Conservation (phyloP, 148 eudicot genomes). For the Vaccinium darrowii region DNA sequence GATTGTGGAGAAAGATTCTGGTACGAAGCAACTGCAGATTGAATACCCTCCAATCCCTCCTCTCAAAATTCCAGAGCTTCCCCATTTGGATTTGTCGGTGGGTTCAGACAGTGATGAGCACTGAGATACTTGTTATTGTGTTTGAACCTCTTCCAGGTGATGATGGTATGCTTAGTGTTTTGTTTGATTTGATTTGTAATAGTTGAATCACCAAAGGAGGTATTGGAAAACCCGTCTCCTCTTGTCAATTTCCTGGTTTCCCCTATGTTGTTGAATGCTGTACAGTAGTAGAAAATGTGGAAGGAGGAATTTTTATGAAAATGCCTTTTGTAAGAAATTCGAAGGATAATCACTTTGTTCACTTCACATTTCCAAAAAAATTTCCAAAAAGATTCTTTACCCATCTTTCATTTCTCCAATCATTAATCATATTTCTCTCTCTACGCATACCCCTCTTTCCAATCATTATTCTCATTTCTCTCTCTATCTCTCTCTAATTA, state of each 20-base stretch:
- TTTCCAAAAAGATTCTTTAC: no score
- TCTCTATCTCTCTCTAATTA: no score
- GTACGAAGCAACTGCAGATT: constrained; percentile 17
- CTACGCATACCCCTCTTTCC: no score
- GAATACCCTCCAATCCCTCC: constrained; percentile 23
- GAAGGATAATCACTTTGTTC: no score
- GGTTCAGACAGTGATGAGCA: constrained; percentile 28
- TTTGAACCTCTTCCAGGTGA: background rate
- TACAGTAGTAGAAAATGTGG: background rate
- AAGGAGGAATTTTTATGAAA: background rate
- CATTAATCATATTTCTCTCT: no score
- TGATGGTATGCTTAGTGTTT: background rate
- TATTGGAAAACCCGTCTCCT: background rate
- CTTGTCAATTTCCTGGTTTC: constrained; percentile 3
- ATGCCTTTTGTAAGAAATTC: background rate
- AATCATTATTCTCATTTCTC: no score
- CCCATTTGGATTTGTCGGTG: constrained; percentile 33
- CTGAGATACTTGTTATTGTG: constrained; percentile 9
- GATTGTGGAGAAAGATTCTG: constrained; percentile 18
- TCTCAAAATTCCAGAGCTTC: constrained; percentile 36
- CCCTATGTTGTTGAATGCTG: background rate
- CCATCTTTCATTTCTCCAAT: no score
- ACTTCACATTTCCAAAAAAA: no score
- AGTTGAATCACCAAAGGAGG: background rate
- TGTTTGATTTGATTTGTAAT: background rate